These are phyloP conservation scores for Plenodomus lindquistii DNA, from an alignment of 2,329 filamentous ascomycete species.

Conservation along the genomic window DNA sequence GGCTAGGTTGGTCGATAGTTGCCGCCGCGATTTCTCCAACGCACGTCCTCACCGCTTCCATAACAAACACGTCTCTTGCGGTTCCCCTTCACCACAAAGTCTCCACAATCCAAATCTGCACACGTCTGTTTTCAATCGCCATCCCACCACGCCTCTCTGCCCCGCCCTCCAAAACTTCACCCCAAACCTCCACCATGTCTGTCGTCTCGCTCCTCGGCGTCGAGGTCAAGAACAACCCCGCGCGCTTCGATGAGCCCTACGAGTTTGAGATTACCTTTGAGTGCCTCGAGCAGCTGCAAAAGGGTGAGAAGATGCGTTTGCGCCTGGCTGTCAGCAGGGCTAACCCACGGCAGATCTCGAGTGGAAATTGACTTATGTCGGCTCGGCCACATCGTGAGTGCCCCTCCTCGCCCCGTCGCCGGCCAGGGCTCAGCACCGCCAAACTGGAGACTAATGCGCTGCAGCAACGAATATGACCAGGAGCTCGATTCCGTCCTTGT, in stretches of 20 bases:
- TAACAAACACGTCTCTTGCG: conserved; percentile 22
- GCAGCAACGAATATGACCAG: conserved; percentile 92
- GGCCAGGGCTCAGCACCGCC: too few relatives aligned
- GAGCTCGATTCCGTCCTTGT: conserved; percentile 97
- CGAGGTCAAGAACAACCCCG: conserved; percentile 95
- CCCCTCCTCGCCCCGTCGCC: conserved; percentile 1
- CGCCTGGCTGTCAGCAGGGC: conserved; percentile 1
- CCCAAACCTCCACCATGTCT: conserved; percentile 68
- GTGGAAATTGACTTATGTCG: conserved; percentile 99
- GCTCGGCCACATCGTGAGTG: conserved; percentile 91
- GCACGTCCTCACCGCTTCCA: conserved; percentile 27
- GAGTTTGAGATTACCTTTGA: conserved; percentile 99
- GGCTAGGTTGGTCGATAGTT: conserved; percentile 16
- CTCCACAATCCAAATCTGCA: not conserved
- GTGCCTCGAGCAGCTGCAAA: conserved; percentile 90
- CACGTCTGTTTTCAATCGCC: not conserved
- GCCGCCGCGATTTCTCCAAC: conserved; percentile 23
- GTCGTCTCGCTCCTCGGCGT: conserved; percentile 95
- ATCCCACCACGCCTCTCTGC: not conserved
- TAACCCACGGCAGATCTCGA: conserved; percentile 73
- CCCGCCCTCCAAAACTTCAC: not conserved
- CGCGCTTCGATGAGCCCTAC: conserved; percentile 88
- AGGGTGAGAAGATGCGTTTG: conserved; percentile 61
- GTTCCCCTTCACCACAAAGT: not conserved
- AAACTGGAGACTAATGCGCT: conserved; percentile 2